Evolutionary conservation across 2,329 filamentous ascomycete species (phyloP).

Genomic region (Parastagonospora nodorum): DNA sequence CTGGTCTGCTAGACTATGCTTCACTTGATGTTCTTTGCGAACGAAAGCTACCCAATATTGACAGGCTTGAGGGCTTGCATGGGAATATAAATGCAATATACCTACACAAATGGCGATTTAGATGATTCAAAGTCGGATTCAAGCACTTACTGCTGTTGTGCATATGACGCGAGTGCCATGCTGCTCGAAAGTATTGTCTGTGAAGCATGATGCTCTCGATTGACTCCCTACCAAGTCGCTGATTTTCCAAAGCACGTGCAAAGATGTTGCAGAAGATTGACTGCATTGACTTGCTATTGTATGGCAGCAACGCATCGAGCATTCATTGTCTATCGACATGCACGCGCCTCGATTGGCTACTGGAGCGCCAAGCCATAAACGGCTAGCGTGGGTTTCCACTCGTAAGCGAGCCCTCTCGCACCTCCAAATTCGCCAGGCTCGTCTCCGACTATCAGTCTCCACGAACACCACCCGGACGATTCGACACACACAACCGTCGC

Average conservation of each 20-base stretch:
- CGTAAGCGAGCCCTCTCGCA: conserved; percentile 6
- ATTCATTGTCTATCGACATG: too few species aligned
- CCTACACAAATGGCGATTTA: not conserved
- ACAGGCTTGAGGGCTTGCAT: not conserved
- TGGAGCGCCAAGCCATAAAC: not conserved
- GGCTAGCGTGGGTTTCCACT: conserved; percentile 12
- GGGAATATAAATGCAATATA: not conserved
- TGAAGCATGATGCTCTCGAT: too few species aligned
- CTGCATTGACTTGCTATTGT: not conserved
- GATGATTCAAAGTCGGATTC: too few species aligned
- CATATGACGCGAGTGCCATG: too few species aligned
- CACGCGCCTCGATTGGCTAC: too few species aligned
- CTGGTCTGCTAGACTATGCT: not conserved
- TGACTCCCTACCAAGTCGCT: too few species aligned
- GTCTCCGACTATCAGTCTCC: conserved; percentile 20
- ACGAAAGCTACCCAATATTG: too few species aligned
- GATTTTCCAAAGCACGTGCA: too few species aligned
- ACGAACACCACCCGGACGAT: conserved; percentile 36
- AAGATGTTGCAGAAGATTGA: not conserved
- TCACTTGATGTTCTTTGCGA: not conserved
- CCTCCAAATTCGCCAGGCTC: conserved; percentile 8
- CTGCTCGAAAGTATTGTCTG: too few species aligned
- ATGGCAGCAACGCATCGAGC: too few species aligned
- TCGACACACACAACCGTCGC: conserved; percentile 53
- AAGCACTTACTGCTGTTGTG: too few species aligned